Evolutionary conservation across 768 basidiomycete species (phyloP).

Genomic region (Tricholoma sp.): DNA sequence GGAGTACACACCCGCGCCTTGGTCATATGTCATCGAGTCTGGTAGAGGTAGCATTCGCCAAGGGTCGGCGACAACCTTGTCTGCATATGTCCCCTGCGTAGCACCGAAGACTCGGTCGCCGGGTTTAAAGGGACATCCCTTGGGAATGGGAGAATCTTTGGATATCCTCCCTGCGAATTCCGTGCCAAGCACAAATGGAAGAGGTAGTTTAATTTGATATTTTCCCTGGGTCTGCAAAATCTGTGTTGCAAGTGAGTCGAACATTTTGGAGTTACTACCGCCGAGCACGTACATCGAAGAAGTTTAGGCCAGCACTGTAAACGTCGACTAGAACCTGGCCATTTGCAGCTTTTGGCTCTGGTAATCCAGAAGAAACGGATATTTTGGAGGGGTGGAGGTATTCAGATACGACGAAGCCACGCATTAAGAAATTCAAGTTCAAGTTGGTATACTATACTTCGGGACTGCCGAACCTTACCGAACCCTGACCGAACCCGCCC

Average conservation of each 20-base stretch:
- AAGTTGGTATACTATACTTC: too few relatives aligned
- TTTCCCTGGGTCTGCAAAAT: conserved; percentile 88
- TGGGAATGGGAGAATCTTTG: conserved; percentile 65
- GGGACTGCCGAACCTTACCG: too few relatives aligned
- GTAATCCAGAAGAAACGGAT: conserved; percentile 43
- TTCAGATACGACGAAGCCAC: conserved; percentile 69
- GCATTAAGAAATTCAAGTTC: conserved; percentile 41
- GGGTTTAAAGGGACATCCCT: conserved; percentile 68
- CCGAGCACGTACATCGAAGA: conserved; percentile 52
- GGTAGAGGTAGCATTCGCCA: conserved; percentile 61
- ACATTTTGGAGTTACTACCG: not conserved
- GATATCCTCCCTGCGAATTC: conserved; percentile 85
- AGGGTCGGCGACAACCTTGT: conserved; percentile 58
- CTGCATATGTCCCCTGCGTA: conserved; percentile 74
- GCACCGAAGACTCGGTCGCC: conserved; percentile 90
- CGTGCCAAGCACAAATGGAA: conserved; percentile 80
- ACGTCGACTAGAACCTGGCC: conserved; percentile 71
- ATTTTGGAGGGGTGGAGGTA: conserved; percentile 67
- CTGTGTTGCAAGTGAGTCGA: conserved; percentile 27
- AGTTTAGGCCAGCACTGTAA: conserved; percentile 71
- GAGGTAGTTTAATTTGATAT: conserved; percentile 77
- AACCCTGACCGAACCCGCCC: not conserved
- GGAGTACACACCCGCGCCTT: conserved; percentile 65
- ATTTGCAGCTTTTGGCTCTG: conserved; percentile 48
- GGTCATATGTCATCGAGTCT: conserved; percentile 69